Evolutionary conservation across 2,329 filamentous ascomycete genomes (phyloP), one percentile per base, ranked within the genome.

Genomic region (Botrytis tulipae): DNA sequence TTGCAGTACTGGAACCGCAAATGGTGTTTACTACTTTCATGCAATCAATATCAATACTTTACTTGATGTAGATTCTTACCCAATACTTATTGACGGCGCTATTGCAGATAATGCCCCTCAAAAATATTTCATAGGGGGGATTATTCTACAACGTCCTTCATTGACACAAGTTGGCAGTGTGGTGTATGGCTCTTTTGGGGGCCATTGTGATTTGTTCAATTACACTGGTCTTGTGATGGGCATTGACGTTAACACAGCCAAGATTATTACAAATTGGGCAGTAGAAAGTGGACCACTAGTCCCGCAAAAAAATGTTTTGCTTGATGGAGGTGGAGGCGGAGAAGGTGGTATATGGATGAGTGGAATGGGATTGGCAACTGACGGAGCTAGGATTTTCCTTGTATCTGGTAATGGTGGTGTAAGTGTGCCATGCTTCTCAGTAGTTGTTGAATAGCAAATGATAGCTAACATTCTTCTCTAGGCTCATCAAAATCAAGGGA

Each of bases 191-290:
- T 72, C 70, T 6, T 76, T 77, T 51, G 76, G 74, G 22, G 74
- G 74, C 8, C 75, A 76, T 65, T 77, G 76, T 40, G 76, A 74
- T 65, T 44, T 72, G 20, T 76, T 68, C 40, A 77, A 77, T 62
- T 77, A 75, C 46, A 77, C 76, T 16, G 76, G 76, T 37, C 59
- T 84, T 81, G 81, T 88, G 59, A 82, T 88, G 59, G 85, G 85
- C 5, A 83, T 85, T 77, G 82, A 86, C 78, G 84, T 1, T 80
- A 85, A 54, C 3, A 54, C 48, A 29, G 71, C 57, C 35, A 62
- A 61, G 51, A 73, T 60, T 59, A 44, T 71, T 22, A 48, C 54
- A 51, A 73, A 46, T 20, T 86, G 81, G 75, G 82, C 84, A 2
- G 84, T 82, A 1, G 80, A 85, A 59, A 82, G 82, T 4, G 83